Base-by-base conservation (phyloP, 2,329 filamentous ascomycete species). In the Sporothrix phasma region DNA sequence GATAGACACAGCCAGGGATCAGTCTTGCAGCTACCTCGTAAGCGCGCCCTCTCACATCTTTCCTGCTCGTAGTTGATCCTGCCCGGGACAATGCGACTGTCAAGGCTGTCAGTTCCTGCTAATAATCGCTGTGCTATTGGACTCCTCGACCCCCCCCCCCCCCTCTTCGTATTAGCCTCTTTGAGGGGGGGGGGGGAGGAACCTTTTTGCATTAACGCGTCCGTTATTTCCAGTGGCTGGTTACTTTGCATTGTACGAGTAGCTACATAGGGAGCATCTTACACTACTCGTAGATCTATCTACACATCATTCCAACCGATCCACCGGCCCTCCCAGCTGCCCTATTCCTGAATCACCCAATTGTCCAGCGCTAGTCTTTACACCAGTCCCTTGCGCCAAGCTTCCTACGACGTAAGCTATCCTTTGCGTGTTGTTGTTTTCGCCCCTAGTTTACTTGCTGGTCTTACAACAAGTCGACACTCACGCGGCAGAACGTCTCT, bases 341-440 rank as follows among this genome's bases (percentile, higher is more conserved):
- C n/a, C n/a, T n/a, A n/a, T n/a, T n/a, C n/a, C n/a, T n/a, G n/a
- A n/a, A n/a, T 43, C 41, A 7, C 41, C 41, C 41, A 8, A n/a
- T 13, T n/a, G 34, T 22, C 46, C 19, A 39, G 41, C 26, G 22
- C 59, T 58, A 34, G 47, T 64, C 43, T 39, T 41, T n/a, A 56
- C 37, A n/a, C 39, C 58, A 47, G 43, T 37, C 63, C 47, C 49
- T 54, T 65, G 60, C 64, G 64, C 63, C 64, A 59, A 65, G 64
- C 64, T 62, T 43, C 58, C 39, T 34, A 41, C 43, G 22, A 51
- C 19, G 41, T 63, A 63, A 46, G 47, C 61, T 63, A 10, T 63
- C 19, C 37, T 11, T 4, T 3, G n/a, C 11, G 26, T 19, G 24
- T 26, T 61, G 49, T 51, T 64, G 39, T 61, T 45, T 39, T 53